Percentiles rank a stretch among this genome's conserved stretches.
Evolutionary conservation across 352 stramenopile species (phyloP).

Genomic region (Phytophthora tentaculata): DNA sequence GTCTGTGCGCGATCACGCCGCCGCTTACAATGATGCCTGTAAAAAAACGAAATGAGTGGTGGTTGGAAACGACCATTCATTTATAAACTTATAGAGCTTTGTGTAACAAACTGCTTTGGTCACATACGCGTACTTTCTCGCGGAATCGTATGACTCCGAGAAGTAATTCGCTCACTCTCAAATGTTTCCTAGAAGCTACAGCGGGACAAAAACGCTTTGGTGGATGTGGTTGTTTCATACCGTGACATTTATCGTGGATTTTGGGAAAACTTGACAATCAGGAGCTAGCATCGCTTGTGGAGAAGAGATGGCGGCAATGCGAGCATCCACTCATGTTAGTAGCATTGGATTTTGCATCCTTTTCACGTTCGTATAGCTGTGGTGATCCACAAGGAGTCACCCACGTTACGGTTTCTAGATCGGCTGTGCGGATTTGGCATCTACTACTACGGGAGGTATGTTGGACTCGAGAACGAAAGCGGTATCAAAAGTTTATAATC

Average conservation of each 20-base stretch:
- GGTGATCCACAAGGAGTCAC: constrained; percentile 1
- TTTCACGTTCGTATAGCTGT: constrained; percentile 5
- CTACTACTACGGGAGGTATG: constrained; percentile 15
- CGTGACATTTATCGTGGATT: background rate
- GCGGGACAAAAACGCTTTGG: background rate
- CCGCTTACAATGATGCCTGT: no score
- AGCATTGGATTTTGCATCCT: constrained; percentile 9
- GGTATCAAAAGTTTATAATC: background rate
- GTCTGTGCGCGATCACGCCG: no score
- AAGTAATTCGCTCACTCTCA: constrained; percentile 4
- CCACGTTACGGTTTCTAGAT: background rate
- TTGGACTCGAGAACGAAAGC: background rate
- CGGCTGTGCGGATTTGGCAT: constrained; percentile 5
- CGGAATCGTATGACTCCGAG: no score
- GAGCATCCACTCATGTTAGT: constrained; percentile 11
- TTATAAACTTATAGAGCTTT: no score
- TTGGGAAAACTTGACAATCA: background rate
- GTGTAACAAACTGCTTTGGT: no score
- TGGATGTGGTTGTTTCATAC: background rate
- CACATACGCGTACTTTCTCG: no score
- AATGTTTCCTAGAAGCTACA: background rate
- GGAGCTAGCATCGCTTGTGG: background rate
- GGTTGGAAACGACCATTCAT: no score
- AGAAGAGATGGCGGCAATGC: constrained; percentile 13
- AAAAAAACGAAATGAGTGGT: no score